Evolutionary conservation across 1,139 yeast genomes (phyloP).

Genomic region (Suhomyces terraborum): DNA sequence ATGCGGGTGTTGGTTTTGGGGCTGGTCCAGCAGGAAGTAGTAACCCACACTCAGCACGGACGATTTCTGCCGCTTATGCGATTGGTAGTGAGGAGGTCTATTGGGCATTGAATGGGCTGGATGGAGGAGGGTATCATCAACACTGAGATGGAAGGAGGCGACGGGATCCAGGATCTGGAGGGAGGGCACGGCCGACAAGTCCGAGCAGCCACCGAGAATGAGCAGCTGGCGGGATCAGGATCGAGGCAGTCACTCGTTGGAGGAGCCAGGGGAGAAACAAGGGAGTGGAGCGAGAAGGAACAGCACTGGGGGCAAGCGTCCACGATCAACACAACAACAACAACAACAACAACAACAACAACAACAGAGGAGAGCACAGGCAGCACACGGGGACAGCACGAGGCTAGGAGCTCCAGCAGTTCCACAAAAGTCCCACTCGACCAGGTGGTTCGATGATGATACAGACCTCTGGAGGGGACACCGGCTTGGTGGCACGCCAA

Average conservation of each 20-base stretch:
- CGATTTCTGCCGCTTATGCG: constrained; percentile 48
- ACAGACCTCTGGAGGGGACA: background rate
- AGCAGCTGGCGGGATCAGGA: background rate
- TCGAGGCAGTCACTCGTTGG: background rate
- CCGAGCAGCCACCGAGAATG: constrained; percentile 3
- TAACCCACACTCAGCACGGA: constrained; percentile 40
- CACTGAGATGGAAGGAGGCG: background rate
- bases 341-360: background rate
- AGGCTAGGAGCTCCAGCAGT: background rate
- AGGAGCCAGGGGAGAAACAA: background rate
- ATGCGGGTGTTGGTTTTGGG: constrained; percentile 9
- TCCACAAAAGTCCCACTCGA: background rate
- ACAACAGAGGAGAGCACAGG: background rate
- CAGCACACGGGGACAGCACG: background rate
- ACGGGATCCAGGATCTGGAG: background rate
- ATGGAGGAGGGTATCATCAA: background rate
- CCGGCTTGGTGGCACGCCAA: constrained; percentile 1
- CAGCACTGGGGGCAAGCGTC: no score
- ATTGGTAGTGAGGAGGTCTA: constrained; percentile 21
- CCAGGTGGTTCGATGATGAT: background rate
- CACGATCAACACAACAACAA: no score
- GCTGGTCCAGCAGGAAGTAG: constrained; percentile 26
- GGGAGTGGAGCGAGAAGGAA: no score
- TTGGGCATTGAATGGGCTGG: constrained; percentile 17
- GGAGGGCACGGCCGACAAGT: constrained; percentile 2